Evolutionary conservation across 2,329 filamentous ascomycete genomes (phyloP), one percentile per base, ranked within the genome.

Genomic region (Botrytis fabae): DNA sequence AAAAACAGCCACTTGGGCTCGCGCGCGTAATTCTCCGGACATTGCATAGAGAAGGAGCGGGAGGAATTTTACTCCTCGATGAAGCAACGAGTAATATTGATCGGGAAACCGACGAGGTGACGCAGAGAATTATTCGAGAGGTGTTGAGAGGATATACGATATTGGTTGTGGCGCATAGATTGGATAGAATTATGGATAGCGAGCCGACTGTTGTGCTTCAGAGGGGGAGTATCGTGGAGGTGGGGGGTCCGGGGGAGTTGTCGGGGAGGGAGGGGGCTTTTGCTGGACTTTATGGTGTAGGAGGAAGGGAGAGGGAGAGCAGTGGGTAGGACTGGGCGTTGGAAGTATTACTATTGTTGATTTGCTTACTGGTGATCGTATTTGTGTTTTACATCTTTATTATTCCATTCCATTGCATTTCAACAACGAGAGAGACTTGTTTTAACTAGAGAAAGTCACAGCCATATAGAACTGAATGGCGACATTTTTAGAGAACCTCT

Each of bases 121-220:
- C 90, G 80, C 86, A 89, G 76, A 81, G 82, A 10, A 81, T 90
- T 44, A 85, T 91, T 72, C 83, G 85, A 2, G 82, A 84, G 46
- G 83, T 83, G 38, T 90, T 91, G 78, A 79, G 80, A 5, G 82
- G 82, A 6, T 86, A 87, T 77, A 91, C 89, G 2, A 84, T 91
- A 32, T 76, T 83, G 25, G 79, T 79, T 0, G 78, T 83, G 3
- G 80, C 80, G 32, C 82, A 83, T 75, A 75, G 80, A 7, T 75
- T 83, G 51, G 76, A 81, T 16, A 86, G 84, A 0, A 85, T 87
- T 63, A 80, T 85, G 57, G 85, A 85, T 74, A 87, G 85, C 79
- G 86, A 88, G 77, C 82, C 81, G 68, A 83, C 88, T 59, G 81
- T 83, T 2, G 84, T 88, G 9, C 82, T 88, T 78, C 83, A 86